Conservation (phyloP, 495 filamentous ascomycete genomes). For the Trichocladium uniseriatum region DNA sequence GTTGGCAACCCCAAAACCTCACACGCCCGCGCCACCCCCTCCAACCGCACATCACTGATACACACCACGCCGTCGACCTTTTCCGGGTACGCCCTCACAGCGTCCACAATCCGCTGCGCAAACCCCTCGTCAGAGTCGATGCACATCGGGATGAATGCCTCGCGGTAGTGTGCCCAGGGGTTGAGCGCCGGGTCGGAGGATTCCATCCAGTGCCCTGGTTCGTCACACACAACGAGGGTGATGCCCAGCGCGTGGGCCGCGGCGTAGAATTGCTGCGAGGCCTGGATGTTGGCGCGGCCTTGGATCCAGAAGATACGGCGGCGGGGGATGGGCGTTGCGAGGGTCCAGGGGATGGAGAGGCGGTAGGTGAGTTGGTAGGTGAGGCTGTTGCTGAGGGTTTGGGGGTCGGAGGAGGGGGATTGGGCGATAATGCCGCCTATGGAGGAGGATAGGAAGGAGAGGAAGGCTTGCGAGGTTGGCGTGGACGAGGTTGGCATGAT, state of each 20-base stretch:
- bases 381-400: not conserved
- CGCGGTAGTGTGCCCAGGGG: slow-evolving; percentile 14
- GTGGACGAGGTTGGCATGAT: not conserved
- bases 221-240: slow-evolving; percentile 26
- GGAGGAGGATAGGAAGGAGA: not conserved
- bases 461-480: not conserved
- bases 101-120: slow-evolving; percentile 12
- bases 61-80: slow-evolving; percentile 21
- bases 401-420: not conserved
- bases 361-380: slow-evolving; percentile 7
- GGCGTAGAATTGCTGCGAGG: slow-evolving; percentile 11
- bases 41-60: slow-evolving; percentile 19
- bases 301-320: slow-evolving; percentile 18
- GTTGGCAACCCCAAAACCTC: slow-evolving; percentile 12
- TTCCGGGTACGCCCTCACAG: slow-evolving; percentile 10
- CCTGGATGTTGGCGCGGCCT: slow-evolving; percentile 14
- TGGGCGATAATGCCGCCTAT: slow-evolving; percentile 6
- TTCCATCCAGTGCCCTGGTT: slow-evolving; percentile 31
- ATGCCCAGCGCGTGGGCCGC: slow-evolving; percentile 26
- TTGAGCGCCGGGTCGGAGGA: not conserved
- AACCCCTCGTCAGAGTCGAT: slow-evolving; percentile 14
- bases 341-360: slow-evolving; percentile 20
- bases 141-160: slow-evolving; percentile 21
- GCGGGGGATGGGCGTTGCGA: not conserved
- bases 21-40: slow-evolving; percentile 12